Evolutionary conservation across 768 basidiomycete species (phyloP).

Genomic region (Kwoniella heveanensis): DNA sequence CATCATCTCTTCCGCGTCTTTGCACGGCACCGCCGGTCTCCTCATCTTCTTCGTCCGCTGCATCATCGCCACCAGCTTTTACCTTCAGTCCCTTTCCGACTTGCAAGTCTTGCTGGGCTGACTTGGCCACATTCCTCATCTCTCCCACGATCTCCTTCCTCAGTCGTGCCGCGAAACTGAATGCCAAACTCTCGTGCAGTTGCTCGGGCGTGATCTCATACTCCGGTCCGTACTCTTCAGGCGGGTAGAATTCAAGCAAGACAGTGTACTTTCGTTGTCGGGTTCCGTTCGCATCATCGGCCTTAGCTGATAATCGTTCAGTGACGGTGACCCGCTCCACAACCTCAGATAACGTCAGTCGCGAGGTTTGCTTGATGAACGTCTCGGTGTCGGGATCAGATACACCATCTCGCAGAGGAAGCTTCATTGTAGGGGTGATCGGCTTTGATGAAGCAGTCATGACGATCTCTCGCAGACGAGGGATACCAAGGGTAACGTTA

Average conservation of each 20-base stretch:
- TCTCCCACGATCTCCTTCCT: constrained; percentile 84
- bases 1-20: constrained; percentile 59
- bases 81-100: constrained; percentile 67
- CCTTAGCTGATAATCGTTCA: constrained; percentile 67
- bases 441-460: constrained; percentile 97
- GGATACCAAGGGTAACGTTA: constrained; percentile 98
- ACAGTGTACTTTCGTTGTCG: constrained; percentile 80
- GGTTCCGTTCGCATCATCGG: constrained; percentile 60
- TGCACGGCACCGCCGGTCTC: constrained; percentile 5
- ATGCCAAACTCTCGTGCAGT: constrained; percentile 70
- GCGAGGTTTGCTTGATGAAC: constrained; percentile 88
- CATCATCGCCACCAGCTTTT: constrained; percentile 47
- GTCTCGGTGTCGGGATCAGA: constrained; percentile 63
- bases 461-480: constrained; percentile 95
- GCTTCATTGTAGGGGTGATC: constrained; percentile 95
- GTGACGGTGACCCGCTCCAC: constrained; percentile 79
- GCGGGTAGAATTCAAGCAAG: constrained; percentile 80
- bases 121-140: constrained; percentile 81
- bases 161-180: constrained; percentile 74
- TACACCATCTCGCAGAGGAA: constrained; percentile 66
- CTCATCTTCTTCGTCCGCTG: constrained; percentile 56
- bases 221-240: constrained; percentile 77
- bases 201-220: constrained; percentile 74
- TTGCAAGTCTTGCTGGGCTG: constrained; percentile 70
- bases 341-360: constrained; percentile 82